Conservation (phyloP, 768 basidiomycete genomes). For the Saitozyma podzolica region DNA sequence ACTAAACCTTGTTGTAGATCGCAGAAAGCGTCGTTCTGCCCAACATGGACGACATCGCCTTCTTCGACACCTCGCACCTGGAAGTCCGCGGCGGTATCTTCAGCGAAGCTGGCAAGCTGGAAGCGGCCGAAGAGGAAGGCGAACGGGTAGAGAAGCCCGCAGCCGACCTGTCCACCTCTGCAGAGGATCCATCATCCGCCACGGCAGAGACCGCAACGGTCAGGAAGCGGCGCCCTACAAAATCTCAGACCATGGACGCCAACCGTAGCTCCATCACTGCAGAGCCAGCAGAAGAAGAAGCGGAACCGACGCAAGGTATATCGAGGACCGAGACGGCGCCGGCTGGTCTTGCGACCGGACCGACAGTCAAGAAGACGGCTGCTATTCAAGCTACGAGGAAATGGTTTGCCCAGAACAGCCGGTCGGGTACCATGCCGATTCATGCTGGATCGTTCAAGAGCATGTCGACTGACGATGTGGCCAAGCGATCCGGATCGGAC, state of each 20-base stretch:
- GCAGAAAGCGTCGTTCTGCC: constrained; percentile 91
- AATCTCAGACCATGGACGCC: constrained; percentile 22
- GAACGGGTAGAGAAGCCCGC: constrained; percentile 5
- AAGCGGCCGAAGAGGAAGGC: background rate
- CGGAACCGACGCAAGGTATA: constrained; percentile 11
- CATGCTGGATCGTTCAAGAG: too few relatives aligned
- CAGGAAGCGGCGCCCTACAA: constrained; percentile 21
- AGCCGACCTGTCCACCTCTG: constrained; percentile 16
- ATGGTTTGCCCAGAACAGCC: too few relatives aligned
- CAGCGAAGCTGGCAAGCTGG: constrained; percentile 63
- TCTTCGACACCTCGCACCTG: constrained; percentile 74
- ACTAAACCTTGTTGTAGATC: constrained; percentile 61
- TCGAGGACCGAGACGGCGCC: constrained; percentile 26
- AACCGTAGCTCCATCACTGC: background rate
- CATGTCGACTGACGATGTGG: too few relatives aligned
- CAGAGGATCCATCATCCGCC: constrained; percentile 31
- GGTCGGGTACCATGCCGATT: too few relatives aligned
- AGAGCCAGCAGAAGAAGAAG: background rate
- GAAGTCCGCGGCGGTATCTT: constrained; percentile 82
- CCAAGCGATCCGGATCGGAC: too few relatives aligned
- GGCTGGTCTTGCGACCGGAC: background rate
- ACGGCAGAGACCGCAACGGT: constrained; percentile 20
- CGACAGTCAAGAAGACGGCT: too few relatives aligned
- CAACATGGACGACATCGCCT: constrained; percentile 97
- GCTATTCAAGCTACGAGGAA: too few relatives aligned